Evolutionary conservation across 2,329 filamentous ascomycete genomes (phyloP).

Genomic region (Colletotrichum echinochloae): DNA sequence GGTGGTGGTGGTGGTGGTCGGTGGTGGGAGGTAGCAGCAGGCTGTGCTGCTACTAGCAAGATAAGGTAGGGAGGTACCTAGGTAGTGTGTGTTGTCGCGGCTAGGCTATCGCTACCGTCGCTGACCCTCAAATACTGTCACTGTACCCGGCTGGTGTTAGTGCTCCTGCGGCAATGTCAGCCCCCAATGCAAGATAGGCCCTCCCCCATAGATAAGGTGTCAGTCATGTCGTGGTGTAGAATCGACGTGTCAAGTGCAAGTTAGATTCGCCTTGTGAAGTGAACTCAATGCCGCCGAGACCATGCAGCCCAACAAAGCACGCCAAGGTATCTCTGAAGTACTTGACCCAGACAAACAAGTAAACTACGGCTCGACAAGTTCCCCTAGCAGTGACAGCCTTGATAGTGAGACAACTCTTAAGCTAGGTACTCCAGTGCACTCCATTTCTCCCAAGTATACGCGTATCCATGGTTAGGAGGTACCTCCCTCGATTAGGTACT

Average conservation of each 20-base stretch:
- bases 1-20: neutral
- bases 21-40: too few relatives aligned
- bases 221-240: neutral
- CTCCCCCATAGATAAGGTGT: neutral
- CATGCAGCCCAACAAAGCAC: neutral
- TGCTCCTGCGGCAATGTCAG: neutral
- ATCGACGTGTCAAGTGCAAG: neutral
- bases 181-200: neutral
- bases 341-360: neutral
- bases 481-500: neutral
- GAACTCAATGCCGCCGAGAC: neutral
- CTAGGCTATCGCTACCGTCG: neutral
- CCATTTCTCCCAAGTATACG: neutral
- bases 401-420: neutral
- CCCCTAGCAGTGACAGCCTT: neutral
- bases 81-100: slow-evolving; percentile 3
- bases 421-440: neutral
- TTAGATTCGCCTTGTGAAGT: neutral
- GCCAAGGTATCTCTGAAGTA: neutral
- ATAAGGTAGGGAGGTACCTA: too few relatives aligned
- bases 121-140: neutral
- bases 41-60: neutral
- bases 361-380: neutral
- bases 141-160: neutral
- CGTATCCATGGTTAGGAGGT: neutral